Evolutionary conservation across 2,329 filamentous ascomycete species (phyloP), one percentile per base, ranked within the genome.

Genomic region (Endocalyx cinctus): DNA sequence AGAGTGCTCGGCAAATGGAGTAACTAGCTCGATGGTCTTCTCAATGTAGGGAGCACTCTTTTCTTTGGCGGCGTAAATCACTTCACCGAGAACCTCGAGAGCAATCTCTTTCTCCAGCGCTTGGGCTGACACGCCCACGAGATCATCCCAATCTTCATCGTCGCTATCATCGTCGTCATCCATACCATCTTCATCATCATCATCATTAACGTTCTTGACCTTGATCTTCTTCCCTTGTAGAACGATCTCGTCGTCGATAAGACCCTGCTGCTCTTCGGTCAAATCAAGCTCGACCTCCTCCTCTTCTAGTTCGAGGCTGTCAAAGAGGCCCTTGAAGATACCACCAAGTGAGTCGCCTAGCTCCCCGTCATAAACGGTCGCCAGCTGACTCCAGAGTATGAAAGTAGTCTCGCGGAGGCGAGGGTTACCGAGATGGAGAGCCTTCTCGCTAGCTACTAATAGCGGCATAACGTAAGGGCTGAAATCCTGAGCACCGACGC

Each of bases 61-160:
- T 5, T 86, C 81, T 46, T 94, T 65, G 36, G 77, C 66, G 49
- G 74, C 74, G 58, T 78, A 87, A 52, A 97, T 82, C 42, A 98
- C 79, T 55, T 98, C 92, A 45, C 89, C 92, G 22, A 96, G 76
- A 5, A 96, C 89, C 61, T 98, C 92, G 27, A 95, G 79, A 23
- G 92, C 90, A 50, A 97, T 94, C 64, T 98, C 92, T 66, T 97
- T 96, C 72, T 97, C 92, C 51, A 95, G 77, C 16, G 90, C 87
- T 35, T 96, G 78, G 33, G 88, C 87, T 17, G 87, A 94, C 42
- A 94, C 85, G 31, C 87, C 87, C 37, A 79, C 82, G 29, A 94
- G 72, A 50, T 88, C 85, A 50, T 88, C 84, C 76, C 86, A 88
- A 41, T 88, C 86, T 38, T 87, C 86, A 27, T 90, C 84, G 23